These are phyloP conservation scores for Heracleum sosnowskyi DNA, from an alignment of 129 eudicot genomes.

Conservation along the genomic window DNA sequence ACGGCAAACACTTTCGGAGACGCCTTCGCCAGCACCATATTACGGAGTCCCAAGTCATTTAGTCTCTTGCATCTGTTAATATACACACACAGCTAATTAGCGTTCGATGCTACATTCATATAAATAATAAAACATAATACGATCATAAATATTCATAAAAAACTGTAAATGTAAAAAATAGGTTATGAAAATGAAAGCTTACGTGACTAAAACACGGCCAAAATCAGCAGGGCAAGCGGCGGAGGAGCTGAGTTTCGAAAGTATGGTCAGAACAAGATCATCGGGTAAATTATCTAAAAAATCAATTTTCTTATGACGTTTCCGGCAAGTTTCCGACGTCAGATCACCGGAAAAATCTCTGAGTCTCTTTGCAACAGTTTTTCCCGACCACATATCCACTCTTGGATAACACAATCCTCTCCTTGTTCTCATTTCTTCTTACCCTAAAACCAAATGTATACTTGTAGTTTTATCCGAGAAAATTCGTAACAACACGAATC, in stretches of 20 bases:
- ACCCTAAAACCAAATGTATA: not conserved
- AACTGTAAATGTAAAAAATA: too few species aligned
- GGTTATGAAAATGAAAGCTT: slow-evolving; percentile 8
- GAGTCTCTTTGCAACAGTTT: slow-evolving; percentile 27
- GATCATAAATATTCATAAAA: too few species aligned
- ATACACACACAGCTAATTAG: not conserved
- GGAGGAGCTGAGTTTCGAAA: slow-evolving; percentile 56
- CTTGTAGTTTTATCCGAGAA: too few species aligned
- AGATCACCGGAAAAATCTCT: slow-evolving; percentile 16
- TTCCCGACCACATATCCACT: slow-evolving; percentile 17
- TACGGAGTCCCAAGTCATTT: slow-evolving; percentile 44
- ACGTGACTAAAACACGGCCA: slow-evolving; percentile 62
- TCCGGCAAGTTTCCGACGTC: slow-evolving; percentile 7
- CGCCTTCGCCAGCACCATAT: slow-evolving; percentile 62
- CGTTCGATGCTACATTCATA: slow-evolving; percentile 9
- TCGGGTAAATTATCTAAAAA: slow-evolving; percentile 65
- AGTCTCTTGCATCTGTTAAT: slow-evolving; percentile 61
- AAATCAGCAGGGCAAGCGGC: slow-evolving; percentile 66
- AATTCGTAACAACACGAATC: too few species aligned
- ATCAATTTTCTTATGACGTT: slow-evolving; percentile 27
- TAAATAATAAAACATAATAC: not conserved
- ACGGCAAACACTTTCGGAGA: slow-evolving; percentile 46
- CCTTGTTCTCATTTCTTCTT: slow-evolving; percentile 58
- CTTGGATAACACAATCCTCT: slow-evolving; percentile 36
- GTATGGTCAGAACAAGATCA: slow-evolving; percentile 64